Evolutionary conservation across 768 basidiomycete species (phyloP).

Genomic region (Tylopilus plumbeoviolaceoides): DNA sequence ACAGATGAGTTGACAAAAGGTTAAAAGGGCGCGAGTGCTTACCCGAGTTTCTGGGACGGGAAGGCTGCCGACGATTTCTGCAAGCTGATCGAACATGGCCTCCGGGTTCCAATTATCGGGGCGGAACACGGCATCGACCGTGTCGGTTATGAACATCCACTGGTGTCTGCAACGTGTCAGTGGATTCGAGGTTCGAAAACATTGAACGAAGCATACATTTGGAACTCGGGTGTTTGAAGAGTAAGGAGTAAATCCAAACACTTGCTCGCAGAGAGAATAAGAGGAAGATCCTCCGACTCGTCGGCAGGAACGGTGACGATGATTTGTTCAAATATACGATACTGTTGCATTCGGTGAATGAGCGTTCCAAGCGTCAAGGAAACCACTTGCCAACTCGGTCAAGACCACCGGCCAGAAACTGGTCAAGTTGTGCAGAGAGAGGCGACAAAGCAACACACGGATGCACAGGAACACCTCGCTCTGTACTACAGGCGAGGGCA

Average conservation of each 20-base stretch:
- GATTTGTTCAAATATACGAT: slow-evolving; percentile 84
- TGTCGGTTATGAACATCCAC: slow-evolving; percentile 99
- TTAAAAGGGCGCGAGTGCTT: background rate
- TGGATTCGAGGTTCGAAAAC: background rate
- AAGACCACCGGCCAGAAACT: slow-evolving; percentile 97
- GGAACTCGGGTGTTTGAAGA: slow-evolving; percentile 95
- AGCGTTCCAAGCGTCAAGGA: background rate
- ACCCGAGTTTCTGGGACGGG: slow-evolving; percentile 42
- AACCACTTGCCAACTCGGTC: slow-evolving; percentile 73
- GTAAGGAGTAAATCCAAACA: slow-evolving; percentile 90
- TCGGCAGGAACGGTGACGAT: slow-evolving; percentile 70
- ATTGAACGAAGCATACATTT: slow-evolving; percentile 58
- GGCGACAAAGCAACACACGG: slow-evolving; percentile 83
- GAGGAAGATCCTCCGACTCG: slow-evolving; percentile 77
- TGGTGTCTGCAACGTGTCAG: slow-evolving; percentile 60
- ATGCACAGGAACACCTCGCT: slow-evolving; percentile 95
- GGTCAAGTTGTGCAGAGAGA: slow-evolving; percentile 86
- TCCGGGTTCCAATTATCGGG: slow-evolving; percentile 81
- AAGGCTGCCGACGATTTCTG: slow-evolving; percentile 74
- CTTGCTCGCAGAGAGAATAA: slow-evolving; percentile 88
- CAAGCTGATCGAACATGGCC: slow-evolving; percentile 86
- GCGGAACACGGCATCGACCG: slow-evolving; percentile 89
- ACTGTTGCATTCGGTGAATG: slow-evolving; percentile 41
- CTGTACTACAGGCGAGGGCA: slow-evolving; percentile 78
- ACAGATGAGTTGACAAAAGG: background rate